These are phyloP conservation scores for Cystofilobasidium macerans DNA, from an alignment of 768 basidiomycete genomes.

Conservation along the genomic window DNA sequence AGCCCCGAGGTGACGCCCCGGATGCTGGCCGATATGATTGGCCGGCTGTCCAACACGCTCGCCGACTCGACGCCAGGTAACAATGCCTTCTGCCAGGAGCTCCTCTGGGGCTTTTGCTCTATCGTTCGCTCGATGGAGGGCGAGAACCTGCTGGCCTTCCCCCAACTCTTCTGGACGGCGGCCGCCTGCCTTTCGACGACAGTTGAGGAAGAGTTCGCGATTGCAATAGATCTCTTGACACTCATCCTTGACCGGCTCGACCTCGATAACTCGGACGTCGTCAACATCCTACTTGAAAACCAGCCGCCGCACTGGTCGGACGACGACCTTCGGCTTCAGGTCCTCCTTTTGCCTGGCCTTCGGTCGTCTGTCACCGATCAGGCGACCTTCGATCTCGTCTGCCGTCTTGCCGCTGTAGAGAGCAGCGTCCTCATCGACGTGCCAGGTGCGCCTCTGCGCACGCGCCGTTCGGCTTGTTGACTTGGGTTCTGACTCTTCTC, in stretches of 20 bases:
- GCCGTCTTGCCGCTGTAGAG: conserved; percentile 50
- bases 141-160: conserved; percentile 49
- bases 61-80: conserved; percentile 64
- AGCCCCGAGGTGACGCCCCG: conserved; percentile 58
- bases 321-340: conserved; percentile 54
- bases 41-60: conserved; percentile 71
- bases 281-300: conserved; percentile 58
- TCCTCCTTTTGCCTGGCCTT: conserved; percentile 61
- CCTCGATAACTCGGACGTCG: conserved; percentile 55
- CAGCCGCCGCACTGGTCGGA: conserved; percentile 60
- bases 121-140: conserved; percentile 53
- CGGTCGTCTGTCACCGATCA: conserved; percentile 62
- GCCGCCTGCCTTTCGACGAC: conserved; percentile 71
- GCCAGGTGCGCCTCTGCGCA: conserved; percentile 1
- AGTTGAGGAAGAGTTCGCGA: conserved; percentile 65
- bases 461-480: neutral
- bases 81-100: conserved; percentile 70
- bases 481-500: neutral
- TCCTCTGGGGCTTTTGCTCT: conserved; percentile 51
- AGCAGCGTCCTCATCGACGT: conserved; percentile 57
- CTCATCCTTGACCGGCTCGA: conserved; percentile 58
- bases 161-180: conserved; percentile 79
- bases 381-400: conserved; percentile 58
- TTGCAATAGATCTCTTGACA: conserved; percentile 56
- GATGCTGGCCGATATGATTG: conserved; percentile 67